Percentiles rank a stretch among this genome's conserved stretches.
Conservation (phyloP, 2,329 filamentous ascomycete genomes). For the Scorias spongiosa region DNA sequence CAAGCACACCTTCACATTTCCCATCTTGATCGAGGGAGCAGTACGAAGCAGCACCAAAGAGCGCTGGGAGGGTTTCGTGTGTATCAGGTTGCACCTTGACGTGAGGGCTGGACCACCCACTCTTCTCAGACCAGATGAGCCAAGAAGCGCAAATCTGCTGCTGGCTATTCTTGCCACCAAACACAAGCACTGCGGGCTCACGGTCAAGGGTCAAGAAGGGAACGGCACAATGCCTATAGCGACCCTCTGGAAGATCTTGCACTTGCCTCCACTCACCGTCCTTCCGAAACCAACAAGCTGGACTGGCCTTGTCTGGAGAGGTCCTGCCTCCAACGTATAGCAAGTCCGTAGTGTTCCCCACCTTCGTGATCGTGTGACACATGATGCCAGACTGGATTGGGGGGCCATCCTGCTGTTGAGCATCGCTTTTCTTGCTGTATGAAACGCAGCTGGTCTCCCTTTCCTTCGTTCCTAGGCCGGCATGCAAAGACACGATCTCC, state of each 20-base stretch:
- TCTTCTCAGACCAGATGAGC: constrained; percentile 29
- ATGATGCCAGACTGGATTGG: constrained; percentile 32
- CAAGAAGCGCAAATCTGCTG: constrained; percentile 28
- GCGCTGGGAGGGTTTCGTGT: constrained; percentile 26
- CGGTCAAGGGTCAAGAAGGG: constrained; percentile 27
- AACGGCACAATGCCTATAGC: constrained; percentile 61
- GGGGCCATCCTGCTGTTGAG: constrained; percentile 11
- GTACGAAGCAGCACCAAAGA: constrained; percentile 44
- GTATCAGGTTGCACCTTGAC: neutral
- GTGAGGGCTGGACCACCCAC: constrained; percentile 35
- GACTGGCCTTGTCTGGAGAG: constrained; percentile 55
- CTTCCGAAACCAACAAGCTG: constrained; percentile 62
- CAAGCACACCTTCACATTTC: constrained; percentile 42
- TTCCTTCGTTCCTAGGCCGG: constrained; percentile 32
- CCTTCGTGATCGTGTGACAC: constrained; percentile 60
- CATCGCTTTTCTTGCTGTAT: constrained; percentile 19
- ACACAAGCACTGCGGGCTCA: constrained; percentile 25
- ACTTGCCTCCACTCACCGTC: constrained; percentile 48
- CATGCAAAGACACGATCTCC: constrained; percentile 24
- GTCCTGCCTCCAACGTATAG: constrained; percentile 62
- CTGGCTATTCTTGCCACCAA: constrained; percentile 30
- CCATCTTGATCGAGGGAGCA: constrained; percentile 16
- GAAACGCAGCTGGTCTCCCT: constrained; percentile 33
- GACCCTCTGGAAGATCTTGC: constrained; percentile 49
- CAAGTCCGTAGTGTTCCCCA: constrained; percentile 39